Conservation (phyloP, 805 yeast genomes). For the Wickerhamiella kazuoi region DNA sequence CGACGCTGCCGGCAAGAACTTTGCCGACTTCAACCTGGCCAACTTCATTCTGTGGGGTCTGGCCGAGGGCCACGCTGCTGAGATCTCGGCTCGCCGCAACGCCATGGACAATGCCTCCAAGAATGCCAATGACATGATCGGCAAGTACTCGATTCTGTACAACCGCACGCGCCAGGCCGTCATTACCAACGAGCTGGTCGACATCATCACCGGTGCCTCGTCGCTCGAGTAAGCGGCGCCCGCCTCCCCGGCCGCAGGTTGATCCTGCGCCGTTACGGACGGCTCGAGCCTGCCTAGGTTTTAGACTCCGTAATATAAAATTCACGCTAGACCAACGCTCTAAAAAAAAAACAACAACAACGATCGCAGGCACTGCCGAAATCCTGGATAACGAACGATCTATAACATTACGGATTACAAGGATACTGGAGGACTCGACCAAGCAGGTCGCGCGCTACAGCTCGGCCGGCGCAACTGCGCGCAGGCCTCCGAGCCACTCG, state of each 20-base stretch:
- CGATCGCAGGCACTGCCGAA: too few species aligned
- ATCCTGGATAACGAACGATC: too few species aligned
- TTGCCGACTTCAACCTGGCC: slow-evolving; percentile 77
- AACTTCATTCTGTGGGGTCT: slow-evolving; percentile 78
- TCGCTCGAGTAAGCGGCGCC: slow-evolving; percentile 68
- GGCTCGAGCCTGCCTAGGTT: too few species aligned
- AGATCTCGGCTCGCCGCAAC: slow-evolving; percentile 95
- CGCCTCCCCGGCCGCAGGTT: too few species aligned
- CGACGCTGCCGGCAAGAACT: slow-evolving; percentile 19
- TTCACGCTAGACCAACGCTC: too few species aligned
- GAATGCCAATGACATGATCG: slow-evolving; percentile 99
- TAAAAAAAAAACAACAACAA: too few species aligned
- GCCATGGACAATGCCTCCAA: slow-evolving; percentile 99
- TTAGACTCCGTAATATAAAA: too few species aligned
- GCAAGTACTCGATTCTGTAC: slow-evolving; percentile 87
- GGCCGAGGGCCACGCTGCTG: slow-evolving; percentile 97
- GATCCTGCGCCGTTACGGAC: too few species aligned
- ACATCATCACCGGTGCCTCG: slow-evolving; percentile 98
- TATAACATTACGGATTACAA: too few species aligned
- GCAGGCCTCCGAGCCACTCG: background rate
- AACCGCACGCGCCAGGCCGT: slow-evolving; percentile 99
- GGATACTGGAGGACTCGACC: too few species aligned
- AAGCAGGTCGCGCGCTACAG: too few species aligned
- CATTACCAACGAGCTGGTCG: slow-evolving; percentile 97
- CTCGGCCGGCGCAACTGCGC: too few species aligned